Conservation (phyloP, 768 basidiomycete genomes). For the Imleria badia region DNA sequence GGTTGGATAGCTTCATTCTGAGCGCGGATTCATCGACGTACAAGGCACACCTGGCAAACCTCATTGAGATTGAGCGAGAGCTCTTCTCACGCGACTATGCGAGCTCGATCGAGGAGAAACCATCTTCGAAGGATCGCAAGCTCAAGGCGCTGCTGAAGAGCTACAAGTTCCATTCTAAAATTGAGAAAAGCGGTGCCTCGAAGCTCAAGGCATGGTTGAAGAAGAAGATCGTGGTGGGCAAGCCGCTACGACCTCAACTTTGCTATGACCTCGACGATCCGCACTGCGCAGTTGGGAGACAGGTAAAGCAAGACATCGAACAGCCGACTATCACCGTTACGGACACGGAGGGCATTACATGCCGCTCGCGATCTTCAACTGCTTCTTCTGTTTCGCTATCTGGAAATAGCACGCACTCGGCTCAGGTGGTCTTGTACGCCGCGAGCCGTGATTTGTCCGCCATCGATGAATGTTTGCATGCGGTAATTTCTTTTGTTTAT, state of each 20-base stretch:
- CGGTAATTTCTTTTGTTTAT: constrained; percentile 41
- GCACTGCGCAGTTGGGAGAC: constrained; percentile 39
- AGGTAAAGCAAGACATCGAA: constrained; percentile 30
- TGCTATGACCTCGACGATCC: constrained; percentile 42
- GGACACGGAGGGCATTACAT: constrained; percentile 21
- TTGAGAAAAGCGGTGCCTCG: constrained; percentile 39
- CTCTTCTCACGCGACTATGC: constrained; percentile 26
- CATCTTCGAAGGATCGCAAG: constrained; percentile 34
- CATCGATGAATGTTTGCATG: constrained; percentile 52
- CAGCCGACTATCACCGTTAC: constrained; percentile 23
- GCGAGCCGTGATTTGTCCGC: constrained; percentile 56
- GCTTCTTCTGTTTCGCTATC: constrained; percentile 20
- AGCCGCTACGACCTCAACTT: constrained; percentile 38
- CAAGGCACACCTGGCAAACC: constrained; percentile 34
- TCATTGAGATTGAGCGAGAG: constrained; percentile 37
- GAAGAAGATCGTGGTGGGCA: constrained; percentile 50
- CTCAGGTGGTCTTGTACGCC: constrained; percentile 49
- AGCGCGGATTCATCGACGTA: constrained; percentile 37
- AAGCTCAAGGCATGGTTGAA: constrained; percentile 65
- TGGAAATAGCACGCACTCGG: constrained; percentile 41
- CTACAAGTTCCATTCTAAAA: constrained; percentile 37
- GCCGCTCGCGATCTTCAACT: constrained; percentile 11
- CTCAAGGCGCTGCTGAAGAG: constrained; percentile 45
- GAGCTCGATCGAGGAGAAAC: constrained; percentile 24
- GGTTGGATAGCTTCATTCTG: constrained; percentile 39